phyloP scores from a whole-genome alignment of 2,329 filamentous ascomycete species.

The Stagonosporopsis vannaccii region DNA sequence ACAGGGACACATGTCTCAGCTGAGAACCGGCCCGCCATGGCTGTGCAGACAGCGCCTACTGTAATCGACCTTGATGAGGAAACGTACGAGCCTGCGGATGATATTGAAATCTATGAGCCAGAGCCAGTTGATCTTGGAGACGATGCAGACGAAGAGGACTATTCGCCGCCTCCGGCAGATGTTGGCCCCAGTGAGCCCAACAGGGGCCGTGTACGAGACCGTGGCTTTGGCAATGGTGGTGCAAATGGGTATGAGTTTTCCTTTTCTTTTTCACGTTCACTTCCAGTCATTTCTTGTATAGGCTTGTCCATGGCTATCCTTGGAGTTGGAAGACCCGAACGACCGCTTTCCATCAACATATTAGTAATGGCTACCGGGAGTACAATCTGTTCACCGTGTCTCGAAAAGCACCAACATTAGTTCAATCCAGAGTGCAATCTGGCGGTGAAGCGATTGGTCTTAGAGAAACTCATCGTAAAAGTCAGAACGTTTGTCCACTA shows the following conservation, averaged over 20 bases:
- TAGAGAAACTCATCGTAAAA: not conserved
- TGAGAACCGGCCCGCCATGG: conserved; percentile 31
- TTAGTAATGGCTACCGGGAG: too few relatives aligned
- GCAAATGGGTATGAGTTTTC: conserved; percentile 42
- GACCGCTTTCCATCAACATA: not conserved
- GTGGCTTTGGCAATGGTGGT: conserved; percentile 26
- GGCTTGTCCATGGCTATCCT: not conserved
- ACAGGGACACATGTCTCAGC: conserved; percentile 39
- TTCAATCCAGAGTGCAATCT: not conserved
- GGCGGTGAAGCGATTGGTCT: not conserved
- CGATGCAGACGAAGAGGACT: conserved; percentile 51
- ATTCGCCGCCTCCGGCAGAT: conserved; percentile 57
- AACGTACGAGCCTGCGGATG: conserved; percentile 49
- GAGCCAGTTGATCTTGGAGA: conserved; percentile 37
- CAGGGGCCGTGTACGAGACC: conserved; percentile 36
- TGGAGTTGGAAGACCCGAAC: not conserved
- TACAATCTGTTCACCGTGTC: not conserved
- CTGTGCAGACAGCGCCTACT: conserved; percentile 31
- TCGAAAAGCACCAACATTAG: not conserved
- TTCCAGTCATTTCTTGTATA: conserved; percentile 16
- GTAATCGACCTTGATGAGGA: conserved; percentile 50
- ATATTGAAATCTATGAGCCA: conserved; percentile 50
- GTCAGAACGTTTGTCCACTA: not conserved
- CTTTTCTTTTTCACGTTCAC: conserved; percentile 19
- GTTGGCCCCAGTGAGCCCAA: conserved; percentile 35